A percentile compares a stretch with the other conserved stretches of the same genome.
phyloP scores from a whole-genome alignment of 2,329 filamentous ascomycete genomes.

The Diaporthe longicolla region DNA sequence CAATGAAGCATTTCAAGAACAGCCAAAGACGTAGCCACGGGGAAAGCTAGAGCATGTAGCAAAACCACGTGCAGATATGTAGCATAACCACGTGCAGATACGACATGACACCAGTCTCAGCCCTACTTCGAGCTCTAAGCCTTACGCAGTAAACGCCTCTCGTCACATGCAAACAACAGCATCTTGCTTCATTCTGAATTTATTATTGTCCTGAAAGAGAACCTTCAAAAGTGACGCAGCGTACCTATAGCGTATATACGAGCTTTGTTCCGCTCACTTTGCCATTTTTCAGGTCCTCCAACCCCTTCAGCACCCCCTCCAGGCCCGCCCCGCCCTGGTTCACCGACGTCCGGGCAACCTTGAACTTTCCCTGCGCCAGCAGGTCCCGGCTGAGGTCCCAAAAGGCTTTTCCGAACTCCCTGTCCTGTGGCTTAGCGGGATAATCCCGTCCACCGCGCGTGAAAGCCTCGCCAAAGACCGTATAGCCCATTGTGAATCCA shows the following conservation, averaged over 20 bases:
- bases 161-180: background rate
- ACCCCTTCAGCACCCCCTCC: slow-evolving; percentile 50
- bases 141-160: background rate
- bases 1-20: background rate
- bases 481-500: slow-evolving; percentile 51
- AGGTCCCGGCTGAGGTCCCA: slow-evolving; percentile 51
- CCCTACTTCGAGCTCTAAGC: too few relatives aligned
- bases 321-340: slow-evolving; percentile 50
- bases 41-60: too few relatives aligned
- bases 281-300: slow-evolving; percentile 49
- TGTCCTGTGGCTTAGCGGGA: slow-evolving; percentile 45
- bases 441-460: slow-evolving; percentile 7
- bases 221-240: background rate
- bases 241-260: slow-evolving; percentile 52
- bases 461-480: slow-evolving; percentile 52
- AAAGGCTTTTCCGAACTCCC: slow-evolving; percentile 53
- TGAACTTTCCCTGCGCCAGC: slow-evolving; percentile 53
- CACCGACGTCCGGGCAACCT: slow-evolving; percentile 49
- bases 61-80: background rate
- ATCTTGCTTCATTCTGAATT: background rate
- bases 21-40: too few relatives aligned
- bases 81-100: background rate
- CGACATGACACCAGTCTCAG: background rate
- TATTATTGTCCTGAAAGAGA: too few relatives aligned
- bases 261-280: slow-evolving; percentile 57